Conservation (phyloP, 2,329 filamentous ascomycete species). For the Alternaria dauci region DNA sequence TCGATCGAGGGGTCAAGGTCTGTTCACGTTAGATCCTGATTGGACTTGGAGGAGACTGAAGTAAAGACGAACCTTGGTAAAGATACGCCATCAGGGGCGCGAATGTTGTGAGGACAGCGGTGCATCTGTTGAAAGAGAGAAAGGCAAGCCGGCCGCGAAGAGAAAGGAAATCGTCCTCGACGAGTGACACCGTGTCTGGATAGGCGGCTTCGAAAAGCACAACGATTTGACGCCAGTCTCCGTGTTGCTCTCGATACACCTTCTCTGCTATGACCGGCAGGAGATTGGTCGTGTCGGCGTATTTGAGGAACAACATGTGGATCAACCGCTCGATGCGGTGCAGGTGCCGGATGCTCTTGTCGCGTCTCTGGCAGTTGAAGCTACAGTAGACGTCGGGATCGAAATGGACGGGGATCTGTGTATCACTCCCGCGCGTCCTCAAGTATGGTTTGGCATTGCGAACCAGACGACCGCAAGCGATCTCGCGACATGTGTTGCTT, state of each 20-base stretch:
- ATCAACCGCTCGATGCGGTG: background rate
- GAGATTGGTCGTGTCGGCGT: background rate
- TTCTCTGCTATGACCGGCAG: background rate
- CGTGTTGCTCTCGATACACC: background rate
- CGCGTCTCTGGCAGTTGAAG: background rate
- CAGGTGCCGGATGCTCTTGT: background rate
- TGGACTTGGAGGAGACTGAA: background rate
- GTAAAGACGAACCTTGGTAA: background rate
- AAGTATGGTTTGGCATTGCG: background rate
- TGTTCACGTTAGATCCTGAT: background rate
- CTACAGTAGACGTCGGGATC: background rate
- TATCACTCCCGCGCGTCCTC: background rate
- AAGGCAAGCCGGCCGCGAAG: background rate
- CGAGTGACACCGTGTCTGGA: background rate
- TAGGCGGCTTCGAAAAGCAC: background rate
- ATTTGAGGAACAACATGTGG: background rate
- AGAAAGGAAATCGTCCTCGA: background rate
- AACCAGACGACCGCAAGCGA: background rate
- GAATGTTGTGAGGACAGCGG: background rate
- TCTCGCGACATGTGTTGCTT: background rate
- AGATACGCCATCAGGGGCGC: background rate
- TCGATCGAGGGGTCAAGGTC: background rate
- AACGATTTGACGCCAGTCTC: background rate
- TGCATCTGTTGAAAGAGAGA: background rate
- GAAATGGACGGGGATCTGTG: background rate